These are phyloP conservation scores for Pelargonium fulgidum DNA, from an alignment of 441 rosid species.

Conservation along the genomic window DNA sequence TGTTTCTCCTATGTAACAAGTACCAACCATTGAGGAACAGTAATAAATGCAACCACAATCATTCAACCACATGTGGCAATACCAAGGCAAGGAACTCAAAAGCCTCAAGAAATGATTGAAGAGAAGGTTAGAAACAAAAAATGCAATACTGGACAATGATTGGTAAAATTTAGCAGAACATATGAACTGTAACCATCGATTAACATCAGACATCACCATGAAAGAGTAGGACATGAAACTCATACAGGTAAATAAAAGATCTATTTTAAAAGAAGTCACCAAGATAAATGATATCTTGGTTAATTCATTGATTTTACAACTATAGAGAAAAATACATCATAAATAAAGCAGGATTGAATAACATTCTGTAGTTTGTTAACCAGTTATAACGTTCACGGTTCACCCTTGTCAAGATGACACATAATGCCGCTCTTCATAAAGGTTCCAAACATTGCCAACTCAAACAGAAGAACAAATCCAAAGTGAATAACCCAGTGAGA, in stretches of 20 bases:
- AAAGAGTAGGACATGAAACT: background rate
- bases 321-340: background rate
- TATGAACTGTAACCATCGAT: background rate
- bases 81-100: background rate
- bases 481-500: background rate
- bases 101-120: constrained; percentile 1
- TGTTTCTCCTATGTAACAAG: background rate
- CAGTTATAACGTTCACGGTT: background rate
- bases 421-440: background rate
- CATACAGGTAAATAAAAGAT: background rate
- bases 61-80: background rate
- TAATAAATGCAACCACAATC: background rate
- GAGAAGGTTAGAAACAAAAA: background rate
- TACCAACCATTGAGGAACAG: constrained; percentile 2
- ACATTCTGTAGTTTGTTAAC: background rate
- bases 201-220: background rate
- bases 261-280: background rate
- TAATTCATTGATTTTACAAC: background rate
- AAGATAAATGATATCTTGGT: background rate
- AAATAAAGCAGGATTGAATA: background rate
- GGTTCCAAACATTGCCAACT: constrained; percentile 6
- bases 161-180: background rate
- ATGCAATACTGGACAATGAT: background rate
- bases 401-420: background rate
- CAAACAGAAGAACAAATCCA: constrained; percentile 1